Evolutionary conservation across 1,284 basidiomycete genomes (phyloP), one percentile per base, ranked within the genome.

Genomic region (Sporisorium sorghi): DNA sequence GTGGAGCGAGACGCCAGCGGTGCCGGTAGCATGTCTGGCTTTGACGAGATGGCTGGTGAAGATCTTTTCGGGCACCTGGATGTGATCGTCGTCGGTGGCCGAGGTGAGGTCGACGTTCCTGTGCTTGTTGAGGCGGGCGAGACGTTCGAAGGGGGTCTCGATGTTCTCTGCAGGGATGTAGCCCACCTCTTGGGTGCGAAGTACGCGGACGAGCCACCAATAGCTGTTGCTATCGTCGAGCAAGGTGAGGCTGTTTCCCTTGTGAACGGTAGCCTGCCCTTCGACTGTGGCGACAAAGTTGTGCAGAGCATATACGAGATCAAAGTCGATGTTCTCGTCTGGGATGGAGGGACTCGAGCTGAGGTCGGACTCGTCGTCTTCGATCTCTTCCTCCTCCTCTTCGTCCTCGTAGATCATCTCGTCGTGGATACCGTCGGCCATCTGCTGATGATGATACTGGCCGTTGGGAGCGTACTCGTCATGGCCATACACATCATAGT

Each of bases 81-180:
- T 80, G 59, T 82, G 80, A 47, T 84, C 83, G 21, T 83, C 78
- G 24, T 83, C 81, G 33, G 80, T 84, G 4, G 83, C 83, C 9
- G 77, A 78, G 21, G 83, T 78, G 64, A 84, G 77, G 53, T 98
- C 96, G 61, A 99, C 92, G 85, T 99, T 99, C 37, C 95, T 89
- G 84, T 97, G 94, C 85, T 98, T 98, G 87, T 99, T 99, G 62
- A 99, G 88, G 65, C 96, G 88, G 0, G 96, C 96, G 23, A 99
- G 89, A 49, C 96, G 89, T 85, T 99, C 96, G 80, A 94, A 97
- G 0, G 96, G 97, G 0, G 97, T 99, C 85, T 99, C 97, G 80
- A 99, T 97, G 85, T 99, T 99, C 86, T 99, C 96, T 0, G 96
- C 96, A 17, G 96, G 96, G 56, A 99, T 99, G 85, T 99, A 99